These are phyloP conservation scores for Boletus reticuloceps DNA, from an alignment of 768 basidiomycete genomes.

Conservation along the genomic window DNA sequence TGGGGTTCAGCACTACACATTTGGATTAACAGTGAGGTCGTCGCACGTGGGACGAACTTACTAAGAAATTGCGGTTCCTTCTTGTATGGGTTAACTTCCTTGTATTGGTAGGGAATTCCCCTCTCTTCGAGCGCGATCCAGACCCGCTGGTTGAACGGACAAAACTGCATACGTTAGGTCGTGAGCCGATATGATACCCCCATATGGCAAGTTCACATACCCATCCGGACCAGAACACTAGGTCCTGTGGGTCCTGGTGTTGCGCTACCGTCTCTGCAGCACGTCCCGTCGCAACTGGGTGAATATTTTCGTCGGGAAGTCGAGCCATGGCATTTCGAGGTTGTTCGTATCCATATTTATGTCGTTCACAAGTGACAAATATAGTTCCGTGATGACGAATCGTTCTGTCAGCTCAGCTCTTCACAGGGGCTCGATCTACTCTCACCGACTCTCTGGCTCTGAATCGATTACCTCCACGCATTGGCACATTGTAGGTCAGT, in stretches of 20 bases:
- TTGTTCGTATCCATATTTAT: too few species aligned
- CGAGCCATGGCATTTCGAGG: slow-evolving; percentile 26
- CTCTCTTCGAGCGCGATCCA: slow-evolving; percentile 70
- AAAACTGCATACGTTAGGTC: slow-evolving; percentile 35
- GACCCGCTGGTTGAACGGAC: slow-evolving; percentile 35
- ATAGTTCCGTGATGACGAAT: too few species aligned
- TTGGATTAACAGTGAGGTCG: neutral
- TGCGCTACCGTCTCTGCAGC: slow-evolving; percentile 39
- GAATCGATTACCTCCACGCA: too few species aligned
- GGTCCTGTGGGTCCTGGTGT: slow-evolving; percentile 46
- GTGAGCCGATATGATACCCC: too few species aligned
- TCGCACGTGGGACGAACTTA: slow-evolving; percentile 17
- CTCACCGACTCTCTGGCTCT: too few species aligned
- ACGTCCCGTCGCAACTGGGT: slow-evolving; percentile 55
- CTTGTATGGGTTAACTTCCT: slow-evolving; percentile 69
- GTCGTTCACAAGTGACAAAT: too few species aligned
- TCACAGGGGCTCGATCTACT: too few species aligned
- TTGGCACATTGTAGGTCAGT: too few species aligned
- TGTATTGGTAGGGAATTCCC: slow-evolving; percentile 6
- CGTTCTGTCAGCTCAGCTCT: too few species aligned
- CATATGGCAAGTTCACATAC: slow-evolving; percentile 23
- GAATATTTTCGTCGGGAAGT: slow-evolving; percentile 44
- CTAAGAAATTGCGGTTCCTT: slow-evolving; percentile 58
- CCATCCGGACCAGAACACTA: slow-evolving; percentile 63
- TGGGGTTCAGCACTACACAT: slow-evolving; percentile 52